Evolutionary conservation across 2,329 filamentous ascomycete genomes (phyloP).

Genomic region (Canariomyces notabilis): DNA sequence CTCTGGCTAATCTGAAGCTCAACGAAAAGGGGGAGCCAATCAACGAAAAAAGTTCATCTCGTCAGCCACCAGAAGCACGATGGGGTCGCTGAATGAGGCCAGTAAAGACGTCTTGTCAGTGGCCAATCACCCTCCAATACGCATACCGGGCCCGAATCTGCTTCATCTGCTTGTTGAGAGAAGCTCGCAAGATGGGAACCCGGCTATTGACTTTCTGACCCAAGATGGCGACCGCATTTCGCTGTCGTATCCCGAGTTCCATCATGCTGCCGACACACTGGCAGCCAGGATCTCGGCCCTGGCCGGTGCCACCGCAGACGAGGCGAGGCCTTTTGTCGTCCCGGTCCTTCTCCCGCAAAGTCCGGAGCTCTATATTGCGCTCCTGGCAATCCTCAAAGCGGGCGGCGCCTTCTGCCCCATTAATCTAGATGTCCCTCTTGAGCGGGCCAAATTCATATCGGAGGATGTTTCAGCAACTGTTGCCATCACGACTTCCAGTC

Average conservation of each 20-base stretch:
- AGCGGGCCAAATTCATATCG: constrained; percentile 75
- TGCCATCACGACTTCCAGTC: constrained; percentile 56
- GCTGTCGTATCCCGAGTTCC: constrained; percentile 60
- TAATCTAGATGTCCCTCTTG: constrained; percentile 68
- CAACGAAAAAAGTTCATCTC: neutral
- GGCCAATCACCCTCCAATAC: constrained; percentile 40
- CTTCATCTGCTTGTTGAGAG: constrained; percentile 56
- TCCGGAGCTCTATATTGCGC: constrained; percentile 69
- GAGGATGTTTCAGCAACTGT: constrained; percentile 68
- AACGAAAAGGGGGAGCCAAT: neutral
- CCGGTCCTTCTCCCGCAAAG: constrained; percentile 76
- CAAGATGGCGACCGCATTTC: constrained; percentile 39
- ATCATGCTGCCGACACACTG: constrained; percentile 51
- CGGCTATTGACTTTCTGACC: constrained; percentile 61
- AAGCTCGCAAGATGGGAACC: constrained; percentile 29
- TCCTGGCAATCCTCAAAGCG: constrained; percentile 72
- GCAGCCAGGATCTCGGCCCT: constrained; percentile 45
- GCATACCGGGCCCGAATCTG: constrained; percentile 40
- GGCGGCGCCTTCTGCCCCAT: constrained; percentile 85
- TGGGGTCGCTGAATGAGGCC: neutral
- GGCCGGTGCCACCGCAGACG: constrained; percentile 6
- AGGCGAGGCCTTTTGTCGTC: constrained; percentile 49
- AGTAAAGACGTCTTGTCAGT: constrained; percentile 35
- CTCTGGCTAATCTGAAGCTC: neutral
- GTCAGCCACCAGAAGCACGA: neutral